phyloP scores from a whole-genome alignment of 2,329 filamentous ascomycete genomes.

The Calonectria pauciramosa region DNA sequence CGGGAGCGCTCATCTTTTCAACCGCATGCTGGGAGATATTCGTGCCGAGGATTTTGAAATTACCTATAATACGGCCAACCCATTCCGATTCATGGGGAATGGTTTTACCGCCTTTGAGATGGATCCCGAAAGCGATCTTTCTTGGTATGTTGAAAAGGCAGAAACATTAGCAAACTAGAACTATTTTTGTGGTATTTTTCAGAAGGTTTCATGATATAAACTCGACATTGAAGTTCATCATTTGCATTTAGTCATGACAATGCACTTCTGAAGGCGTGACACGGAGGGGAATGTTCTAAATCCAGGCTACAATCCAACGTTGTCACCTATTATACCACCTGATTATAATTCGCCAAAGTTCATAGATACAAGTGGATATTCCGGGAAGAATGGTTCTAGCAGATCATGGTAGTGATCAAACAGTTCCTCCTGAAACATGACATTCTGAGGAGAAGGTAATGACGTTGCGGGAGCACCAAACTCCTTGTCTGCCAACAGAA shows the following conservation, averaged over 20 bases:
- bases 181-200: not conserved
- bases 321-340: not conserved
- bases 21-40: constrained; percentile 39
- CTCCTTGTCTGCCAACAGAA: constrained; percentile 36
- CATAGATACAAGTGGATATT: constrained; percentile 37
- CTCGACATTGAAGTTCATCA: not conserved
- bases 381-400: constrained; percentile 35
- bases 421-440: constrained; percentile 32
- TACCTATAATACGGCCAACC: constrained; percentile 34
- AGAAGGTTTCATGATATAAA: not conserved
- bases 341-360: constrained; percentile 10
- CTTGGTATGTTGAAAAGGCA: constrained; percentile 41
- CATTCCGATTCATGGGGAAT: constrained; percentile 40
- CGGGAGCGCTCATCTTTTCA: constrained; percentile 39
- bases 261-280: too few relatives aligned
- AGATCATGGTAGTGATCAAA: constrained; percentile 38
- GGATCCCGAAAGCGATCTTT: constrained; percentile 37
- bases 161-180: constrained; percentile 22
- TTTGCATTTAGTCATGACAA: not conserved
- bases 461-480: constrained; percentile 27
- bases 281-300: too few relatives aligned
- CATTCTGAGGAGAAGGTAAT: constrained; percentile 35
- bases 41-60: constrained; percentile 40
- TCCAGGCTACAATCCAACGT: not conserved
- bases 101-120: constrained; percentile 42